These are phyloP conservation scores for Podosphaera aphanis DNA, from an alignment of 2,329 filamentous ascomycete species.

Conservation along the genomic window DNA sequence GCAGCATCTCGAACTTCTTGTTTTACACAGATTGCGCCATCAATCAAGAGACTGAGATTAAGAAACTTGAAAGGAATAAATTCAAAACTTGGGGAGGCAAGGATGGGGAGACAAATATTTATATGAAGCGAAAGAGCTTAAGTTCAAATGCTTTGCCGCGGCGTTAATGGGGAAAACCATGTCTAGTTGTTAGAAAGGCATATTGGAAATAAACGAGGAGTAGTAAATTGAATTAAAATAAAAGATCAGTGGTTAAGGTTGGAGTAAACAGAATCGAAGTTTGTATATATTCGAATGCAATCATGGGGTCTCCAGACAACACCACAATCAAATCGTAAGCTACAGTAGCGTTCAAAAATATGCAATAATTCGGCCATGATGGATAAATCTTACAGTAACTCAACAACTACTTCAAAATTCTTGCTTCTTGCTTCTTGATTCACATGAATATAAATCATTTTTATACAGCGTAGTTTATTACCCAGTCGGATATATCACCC, in stretches of 20 bases:
- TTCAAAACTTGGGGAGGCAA: constrained; percentile 13
- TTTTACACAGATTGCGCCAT: constrained; percentile 13
- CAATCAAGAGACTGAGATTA: constrained; percentile 1
- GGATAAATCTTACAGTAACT: too few species aligned
- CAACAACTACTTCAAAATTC: too few species aligned
- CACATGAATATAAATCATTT: too few species aligned
- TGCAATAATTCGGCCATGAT: too few species aligned
- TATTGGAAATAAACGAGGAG: neutral
- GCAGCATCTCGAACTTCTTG: constrained; percentile 10
- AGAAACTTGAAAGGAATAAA: constrained; percentile 6
- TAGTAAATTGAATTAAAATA: neutral
- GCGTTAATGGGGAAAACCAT: neutral
- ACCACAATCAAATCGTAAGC: too few species aligned
- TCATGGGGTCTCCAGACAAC: too few species aligned
- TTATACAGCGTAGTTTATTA: too few species aligned
- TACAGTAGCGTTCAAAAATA: too few species aligned
- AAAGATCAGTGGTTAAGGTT: neutral
- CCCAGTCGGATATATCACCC: too few species aligned
- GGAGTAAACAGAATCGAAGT: neutral
- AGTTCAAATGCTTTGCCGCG: neutral
- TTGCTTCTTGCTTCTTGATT: too few species aligned
- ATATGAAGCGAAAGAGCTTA: neutral
- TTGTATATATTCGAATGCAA: neutral
- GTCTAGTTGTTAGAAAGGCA: neutral
- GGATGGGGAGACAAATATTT: constrained; percentile 7